Percentiles rank a stretch among this genome's conserved stretches.
Evolutionary conservation across 2,329 filamentous ascomycete genomes (phyloP).

Genomic region (Penicillium sp.): DNA sequence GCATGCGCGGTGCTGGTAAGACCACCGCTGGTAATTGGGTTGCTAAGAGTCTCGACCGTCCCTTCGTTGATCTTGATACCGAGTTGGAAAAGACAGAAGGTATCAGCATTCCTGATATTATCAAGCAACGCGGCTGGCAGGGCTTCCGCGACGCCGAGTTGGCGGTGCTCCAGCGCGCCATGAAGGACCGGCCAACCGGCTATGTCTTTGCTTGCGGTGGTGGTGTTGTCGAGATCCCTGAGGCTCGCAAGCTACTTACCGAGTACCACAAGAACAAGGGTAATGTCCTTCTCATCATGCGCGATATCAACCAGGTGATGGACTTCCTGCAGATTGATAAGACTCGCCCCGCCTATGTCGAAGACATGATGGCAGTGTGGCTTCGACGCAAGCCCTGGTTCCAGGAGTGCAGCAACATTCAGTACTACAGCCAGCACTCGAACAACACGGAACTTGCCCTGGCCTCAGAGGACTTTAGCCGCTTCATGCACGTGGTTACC

Average conservation of each 20-base stretch:
- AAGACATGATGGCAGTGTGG: slow-evolving; percentile 89
- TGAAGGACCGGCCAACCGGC: slow-evolving; percentile 67
- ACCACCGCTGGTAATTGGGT: slow-evolving; percentile 89
- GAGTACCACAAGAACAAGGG: slow-evolving; percentile 71
- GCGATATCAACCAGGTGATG: slow-evolving; percentile 82
- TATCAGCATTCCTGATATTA: slow-evolving; percentile 79
- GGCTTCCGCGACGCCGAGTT: slow-evolving; percentile 78
- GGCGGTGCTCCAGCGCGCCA: slow-evolving; percentile 64
- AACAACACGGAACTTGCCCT: slow-evolving; percentile 48
- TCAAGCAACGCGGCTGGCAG: slow-evolving; percentile 75
- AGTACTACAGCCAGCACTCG: slow-evolving; percentile 76
- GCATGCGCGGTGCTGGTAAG: slow-evolving; percentile 96
- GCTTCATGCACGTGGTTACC: slow-evolving; percentile 66
- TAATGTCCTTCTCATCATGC: slow-evolving; percentile 78
- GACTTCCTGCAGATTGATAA: slow-evolving; percentile 84
- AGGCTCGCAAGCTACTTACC: slow-evolving; percentile 69
- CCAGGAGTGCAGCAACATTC: slow-evolving; percentile 85
- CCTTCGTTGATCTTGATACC: slow-evolving; percentile 79
- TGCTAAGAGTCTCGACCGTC: slow-evolving; percentile 65
- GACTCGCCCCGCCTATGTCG: slow-evolving; percentile 83
- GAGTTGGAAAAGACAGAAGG: slow-evolving; percentile 72
- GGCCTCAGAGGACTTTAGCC: slow-evolving; percentile 63
- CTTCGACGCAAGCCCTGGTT: slow-evolving; percentile 84
- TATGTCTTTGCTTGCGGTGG: slow-evolving; percentile 91
- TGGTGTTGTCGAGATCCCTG: slow-evolving; percentile 80